These are phyloP conservation scores for Fusarium xyrophilum DNA, from an alignment of 2,329 filamentous ascomycete species.

Conservation along the genomic window DNA sequence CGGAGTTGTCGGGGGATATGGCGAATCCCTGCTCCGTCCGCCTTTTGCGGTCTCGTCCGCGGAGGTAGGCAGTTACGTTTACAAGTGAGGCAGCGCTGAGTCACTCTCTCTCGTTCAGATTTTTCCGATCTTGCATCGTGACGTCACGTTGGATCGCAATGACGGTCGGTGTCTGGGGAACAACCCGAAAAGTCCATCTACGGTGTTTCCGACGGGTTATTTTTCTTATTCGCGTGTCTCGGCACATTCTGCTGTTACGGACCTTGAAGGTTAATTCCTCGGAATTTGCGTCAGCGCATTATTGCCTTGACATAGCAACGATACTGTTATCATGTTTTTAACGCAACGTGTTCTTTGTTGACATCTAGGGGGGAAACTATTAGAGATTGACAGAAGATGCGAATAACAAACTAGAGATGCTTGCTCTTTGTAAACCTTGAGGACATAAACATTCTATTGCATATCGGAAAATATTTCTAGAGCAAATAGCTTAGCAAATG, in stretches of 20 bases:
- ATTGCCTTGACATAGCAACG: neutral
- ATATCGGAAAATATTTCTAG: rapidly evolving
- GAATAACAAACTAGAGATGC: neutral
- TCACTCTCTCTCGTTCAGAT: neutral
- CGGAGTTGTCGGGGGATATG: neutral
- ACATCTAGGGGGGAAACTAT: too few species aligned
- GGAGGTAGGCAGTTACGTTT: neutral
- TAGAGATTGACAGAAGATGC: neutral
- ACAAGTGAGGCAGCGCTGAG: neutral
- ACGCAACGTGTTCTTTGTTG: too few species aligned
- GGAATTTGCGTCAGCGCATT: neutral
- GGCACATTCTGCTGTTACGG: neutral
- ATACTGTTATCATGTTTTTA: rapidly evolving
- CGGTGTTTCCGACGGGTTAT: neutral
- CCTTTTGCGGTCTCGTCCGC: neutral
- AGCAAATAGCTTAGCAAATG: too few species aligned
- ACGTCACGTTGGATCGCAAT: neutral
- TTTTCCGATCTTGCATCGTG: neutral
- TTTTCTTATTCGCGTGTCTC: neutral
- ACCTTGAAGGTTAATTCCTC: neutral
- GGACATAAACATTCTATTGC: too few species aligned
- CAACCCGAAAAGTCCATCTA: neutral
- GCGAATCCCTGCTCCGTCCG: neutral
- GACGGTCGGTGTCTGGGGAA: neutral
- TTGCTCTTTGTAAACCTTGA: too few species aligned